These are phyloP conservation scores for Urtica urens DNA, from an alignment of 306 rosid species.

Conservation along the genomic window DNA sequence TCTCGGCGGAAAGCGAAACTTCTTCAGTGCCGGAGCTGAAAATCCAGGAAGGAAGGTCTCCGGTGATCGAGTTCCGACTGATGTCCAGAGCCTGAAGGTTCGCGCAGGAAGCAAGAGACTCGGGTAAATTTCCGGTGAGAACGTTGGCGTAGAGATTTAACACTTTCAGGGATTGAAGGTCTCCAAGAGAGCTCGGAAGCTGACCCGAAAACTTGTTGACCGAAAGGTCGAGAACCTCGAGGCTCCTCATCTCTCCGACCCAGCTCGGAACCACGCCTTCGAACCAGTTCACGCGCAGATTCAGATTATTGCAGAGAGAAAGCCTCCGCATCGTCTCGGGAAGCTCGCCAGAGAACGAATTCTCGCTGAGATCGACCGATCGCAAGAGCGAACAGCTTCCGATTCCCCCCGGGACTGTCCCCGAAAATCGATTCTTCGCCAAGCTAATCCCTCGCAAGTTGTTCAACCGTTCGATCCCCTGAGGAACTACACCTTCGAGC, in stretches of 20 bases:
- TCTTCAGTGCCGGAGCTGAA: conserved; percentile 42
- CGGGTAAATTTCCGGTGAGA: conserved; percentile 57
- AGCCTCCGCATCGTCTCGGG: conserved; percentile 62
- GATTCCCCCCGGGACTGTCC: conserved; percentile 58
- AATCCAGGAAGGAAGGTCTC: conserved; percentile 70
- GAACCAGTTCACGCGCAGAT: conserved; percentile 46
- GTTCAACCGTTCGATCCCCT: conserved; percentile 41
- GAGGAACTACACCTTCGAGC: conserved; percentile 61
- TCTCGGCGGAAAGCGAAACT: conserved; percentile 39
- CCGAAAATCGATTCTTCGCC: conserved; percentile 55
- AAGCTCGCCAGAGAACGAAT: conserved; percentile 49
- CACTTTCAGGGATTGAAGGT: conserved; percentile 48
- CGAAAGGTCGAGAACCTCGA: conserved; percentile 69
- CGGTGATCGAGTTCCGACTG: conserved; percentile 58
- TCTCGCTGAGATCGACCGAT: conserved; percentile 72
- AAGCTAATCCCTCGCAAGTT: conserved; percentile 56
- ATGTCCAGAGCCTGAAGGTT: conserved; percentile 56
- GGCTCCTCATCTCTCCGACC: conserved; percentile 71
- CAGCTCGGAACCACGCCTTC: conserved; percentile 66
- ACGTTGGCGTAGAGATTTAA: conserved; percentile 63
- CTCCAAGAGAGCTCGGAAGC: conserved; percentile 55
- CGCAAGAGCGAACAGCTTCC: conserved; percentile 86
- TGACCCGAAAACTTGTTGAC: conserved; percentile 56
- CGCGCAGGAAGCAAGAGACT: conserved; percentile 45
- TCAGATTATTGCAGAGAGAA: conserved; percentile 45